Percentiles rank a stretch among this genome's conserved stretches.
Conservation (phyloP, 2,329 filamentous ascomycete species). For the Aspergillus phoenicis region DNA sequence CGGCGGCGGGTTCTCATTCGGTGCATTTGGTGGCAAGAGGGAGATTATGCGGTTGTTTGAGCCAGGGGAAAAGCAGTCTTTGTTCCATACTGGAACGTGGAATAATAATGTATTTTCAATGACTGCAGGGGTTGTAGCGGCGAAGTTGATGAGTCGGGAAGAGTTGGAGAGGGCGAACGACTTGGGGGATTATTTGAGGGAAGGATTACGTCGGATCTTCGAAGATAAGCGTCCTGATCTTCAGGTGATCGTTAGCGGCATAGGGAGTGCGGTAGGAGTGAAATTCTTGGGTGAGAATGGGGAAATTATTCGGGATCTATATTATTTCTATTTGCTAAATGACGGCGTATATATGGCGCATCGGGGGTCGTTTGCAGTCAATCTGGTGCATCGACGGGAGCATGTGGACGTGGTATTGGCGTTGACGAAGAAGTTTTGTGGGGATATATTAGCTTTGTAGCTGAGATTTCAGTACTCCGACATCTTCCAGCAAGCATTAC, state of each 20-base stretch:
- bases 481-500: too few species aligned
- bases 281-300: neutral
- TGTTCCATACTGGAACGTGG: slow-evolving; percentile 65
- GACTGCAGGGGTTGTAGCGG: slow-evolving; percentile 53
- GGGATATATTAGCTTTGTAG: neutral
- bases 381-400: neutral
- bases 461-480: neutral
- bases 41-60: slow-evolving; percentile 64
- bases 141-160: slow-evolving; percentile 23
- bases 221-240: neutral
- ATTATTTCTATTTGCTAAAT: neutral
- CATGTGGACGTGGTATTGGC: neutral
- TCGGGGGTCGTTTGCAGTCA: neutral
- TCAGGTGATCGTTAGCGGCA: neutral
- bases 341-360: neutral
- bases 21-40: slow-evolving; percentile 64
- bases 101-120: slow-evolving; percentile 69
- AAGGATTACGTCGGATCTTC: slow-evolving; percentile 10
- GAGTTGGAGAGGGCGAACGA: slow-evolving; percentile 28
- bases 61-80: slow-evolving; percentile 39
- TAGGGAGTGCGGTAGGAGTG: neutral
- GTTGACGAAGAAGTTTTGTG: neutral
- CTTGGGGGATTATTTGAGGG: slow-evolving; percentile 29
- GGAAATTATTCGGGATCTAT: neutral
- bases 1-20: slow-evolving; percentile 67